Base-by-base conservation (phyloP, 306 rosid species). In the Vigna hirtella region DNA sequence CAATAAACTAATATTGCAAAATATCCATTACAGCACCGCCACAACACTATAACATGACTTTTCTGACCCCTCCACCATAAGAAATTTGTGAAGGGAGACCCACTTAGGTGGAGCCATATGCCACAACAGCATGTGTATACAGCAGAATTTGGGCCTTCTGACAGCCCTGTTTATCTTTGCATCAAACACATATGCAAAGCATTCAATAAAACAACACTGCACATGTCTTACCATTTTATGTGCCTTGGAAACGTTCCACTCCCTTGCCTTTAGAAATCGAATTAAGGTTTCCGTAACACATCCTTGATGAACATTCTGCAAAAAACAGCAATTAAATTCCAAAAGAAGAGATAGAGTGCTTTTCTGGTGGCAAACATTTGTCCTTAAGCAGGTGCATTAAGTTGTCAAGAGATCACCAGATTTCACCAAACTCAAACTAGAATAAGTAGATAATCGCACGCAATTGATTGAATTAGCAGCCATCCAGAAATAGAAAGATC, bases 191-290 rank as follows among this genome's bases (percentile, higher is more conserved):
- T 62, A 66, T 70, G 57, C 22, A 66, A 70, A 66, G 16, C 22
- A 76, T 66, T 70, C 77, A 79, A 62, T 49, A 76, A 72, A 77
- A 80, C 48, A 56, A 56, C 42, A 43, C n/a, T 42, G 13, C 38
- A 57, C 55, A 73, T 7, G 51, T 69, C 87, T 75, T 79, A 91
- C 98, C 98, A 94, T 94, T 87, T 89, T 90, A 77, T 94, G 93
- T 58, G 97, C 95, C 85, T 90, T 88, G 77, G 86, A 36, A 77
- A 83, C 93, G 81, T 94, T 89, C 86, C 90, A 83, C 15, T 92
- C 98, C 81, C 99, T 91, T 58, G 99, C 99, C 84, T 83, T 95
- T n/a, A 95, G 91, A 78, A 95, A 95, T n/a, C 99, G 92, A 16
- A 32, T 51, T 55, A 90, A 77, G 51, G 92, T 92, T 81, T 94